Base-by-base conservation (phyloP, 2,329 filamentous ascomycete genomes). In the Botrytis fabae region DNA sequence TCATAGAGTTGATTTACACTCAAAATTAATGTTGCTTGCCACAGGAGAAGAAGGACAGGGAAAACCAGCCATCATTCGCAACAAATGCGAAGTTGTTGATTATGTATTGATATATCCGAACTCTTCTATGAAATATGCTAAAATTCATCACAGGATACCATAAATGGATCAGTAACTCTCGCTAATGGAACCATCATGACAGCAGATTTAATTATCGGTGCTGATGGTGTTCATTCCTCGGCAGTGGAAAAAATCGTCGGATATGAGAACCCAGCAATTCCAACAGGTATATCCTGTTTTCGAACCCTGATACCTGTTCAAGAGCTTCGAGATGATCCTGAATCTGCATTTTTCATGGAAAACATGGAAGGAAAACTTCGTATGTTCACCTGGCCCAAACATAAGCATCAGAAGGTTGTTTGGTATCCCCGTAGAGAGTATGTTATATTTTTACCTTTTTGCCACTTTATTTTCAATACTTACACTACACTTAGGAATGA, bases 1-100 rank as follows among this genome's bases (percentile, higher is more conserved):
- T 10, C 87, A 90, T 75, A 84, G 88, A 2, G 83, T 87, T 12
- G 80, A 83, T 74, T 81, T 90, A 28, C 88, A 90, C 76, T 83
- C 85, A 25, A 81, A 83, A 22, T 79, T 90, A 51, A 89, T 87
- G 78, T 76, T 80, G 12, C 74, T 82, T 3, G 88, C 87, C 0
- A 84, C 82, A 0, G 80, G 79, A 6, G 77, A 78, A 1, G 80
- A 81, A 16, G 83, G 83, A 0, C 79, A 76, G 82, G 78, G 5
- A 82, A 75, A 32, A 81, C 80, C 3, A 83, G 71, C 64, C 81
- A 9, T 40, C 77, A 83, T 42, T 84, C 83, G 0, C 80, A 82
- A 8, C 83, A 82, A 65, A 82, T 80, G 57, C 63, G 83, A 81
- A 51, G 85, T 88, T 0, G 79, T 83, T 1, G 70, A 73, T 65